Evolutionary conservation across 129 eudicot species (phyloP), one percentile per base, ranked within the genome.

Genomic region (Cynara cardunculus): DNA sequence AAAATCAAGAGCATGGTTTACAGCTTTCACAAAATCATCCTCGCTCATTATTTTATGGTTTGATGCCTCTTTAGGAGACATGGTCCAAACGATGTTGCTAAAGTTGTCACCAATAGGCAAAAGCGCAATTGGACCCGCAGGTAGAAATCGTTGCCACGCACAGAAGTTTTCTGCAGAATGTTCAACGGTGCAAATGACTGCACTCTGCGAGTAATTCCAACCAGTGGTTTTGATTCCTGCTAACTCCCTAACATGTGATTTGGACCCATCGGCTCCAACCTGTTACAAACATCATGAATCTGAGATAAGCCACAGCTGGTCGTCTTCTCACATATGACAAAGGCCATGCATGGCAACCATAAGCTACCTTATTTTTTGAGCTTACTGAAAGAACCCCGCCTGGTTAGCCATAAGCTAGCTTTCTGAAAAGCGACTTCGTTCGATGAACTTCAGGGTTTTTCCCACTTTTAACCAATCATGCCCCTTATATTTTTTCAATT

Each of bases 241-340:
- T 13, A 95, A 80, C 74, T 96, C 98, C 85, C 97, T 91, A 71
- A 92, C 97, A 73, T 88, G 94, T 32, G 99, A 92, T 76, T 89
- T 92, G 82, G 94, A 91, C 19, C 99, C 99, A 84, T 96, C 99
- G 22, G 99, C 89, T 78, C 99, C 99, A 75, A 95, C 99, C 99
- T 95, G 74, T 31, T 7, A 78, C 27, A 69, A 69, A 25, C 27
- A 80, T 39, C 72, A 76, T 37, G 25, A 59, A 80, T 6, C 25
- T 25, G 32, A 53, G 18, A 39, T n/a, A 21, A 26, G 31, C 76
- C 16, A 1, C 64, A 11, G 65, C 18, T 5, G 5, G 56, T 21
- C 2, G 25, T 19, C 76, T 21, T 56, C 9, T 56, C 65, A 56
- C 5, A 56, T n/a, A n/a, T 4, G 24, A 56, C 1, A 56, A 16